These are phyloP conservation scores for Coemansia sp. DNA, from an alignment of 192 early-diverging fungal species.

Conservation along the genomic window DNA sequence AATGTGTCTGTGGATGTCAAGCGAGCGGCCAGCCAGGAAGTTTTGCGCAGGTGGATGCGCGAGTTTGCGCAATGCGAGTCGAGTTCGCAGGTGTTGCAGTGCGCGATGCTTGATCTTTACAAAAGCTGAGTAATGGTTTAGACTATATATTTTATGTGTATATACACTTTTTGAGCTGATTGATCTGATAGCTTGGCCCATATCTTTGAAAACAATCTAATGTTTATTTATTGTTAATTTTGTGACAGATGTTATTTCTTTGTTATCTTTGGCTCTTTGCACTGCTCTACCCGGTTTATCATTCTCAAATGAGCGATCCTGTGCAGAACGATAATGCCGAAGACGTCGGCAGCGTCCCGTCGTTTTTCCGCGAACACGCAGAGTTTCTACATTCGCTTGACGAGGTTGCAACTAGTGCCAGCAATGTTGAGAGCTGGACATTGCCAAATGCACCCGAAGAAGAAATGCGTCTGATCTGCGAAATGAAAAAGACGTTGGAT, in stretches of 20 bases:
- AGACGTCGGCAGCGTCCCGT: slow-evolving; percentile 30
- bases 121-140: slow-evolving; percentile 19
- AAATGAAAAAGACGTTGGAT: slow-evolving; percentile 24
- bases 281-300: not conserved
- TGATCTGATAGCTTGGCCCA: not conserved
- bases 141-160: not conserved
- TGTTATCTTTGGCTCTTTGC: not conserved
- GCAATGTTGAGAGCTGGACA: slow-evolving; percentile 15
- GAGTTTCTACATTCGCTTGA: slow-evolving; percentile 29
- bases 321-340: slow-evolving; percentile 9
- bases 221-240: too few relatives aligned
- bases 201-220: not conserved
- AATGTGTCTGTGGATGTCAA: slow-evolving; percentile 20
- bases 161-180: not conserved
- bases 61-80: slow-evolving; percentile 52
- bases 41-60: slow-evolving; percentile 47
- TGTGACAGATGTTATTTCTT: too few relatives aligned
- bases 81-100: slow-evolving; percentile 44
- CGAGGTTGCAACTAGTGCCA: slow-evolving; percentile 12
- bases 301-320: slow-evolving; percentile 5
- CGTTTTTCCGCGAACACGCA: slow-evolving; percentile 44
- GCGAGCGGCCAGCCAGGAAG: slow-evolving; percentile 41
- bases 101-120: slow-evolving; percentile 50
- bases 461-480: slow-evolving; percentile 19
- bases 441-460: slow-evolving; percentile 6